Base-by-base conservation (phyloP, 192 early-diverging fungal species). In the Pilaira anomala region DNA sequence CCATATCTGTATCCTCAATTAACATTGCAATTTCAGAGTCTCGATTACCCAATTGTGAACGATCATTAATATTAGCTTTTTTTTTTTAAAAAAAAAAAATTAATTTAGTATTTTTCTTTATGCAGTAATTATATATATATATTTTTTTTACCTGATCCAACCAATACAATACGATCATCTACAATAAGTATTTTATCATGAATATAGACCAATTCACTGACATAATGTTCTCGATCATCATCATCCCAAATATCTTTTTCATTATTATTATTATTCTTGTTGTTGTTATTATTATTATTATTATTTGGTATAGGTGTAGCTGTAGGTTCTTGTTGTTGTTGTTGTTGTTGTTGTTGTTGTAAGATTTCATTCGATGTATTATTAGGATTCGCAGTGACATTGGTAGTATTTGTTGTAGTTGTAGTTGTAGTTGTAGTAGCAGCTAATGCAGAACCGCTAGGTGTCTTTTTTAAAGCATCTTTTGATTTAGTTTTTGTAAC, bases 121-220 rank as follows among this genome's bases (percentile, higher is more conserved):
- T 11, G 3, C 44, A 48, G 4, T 3, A 21, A 49, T 40, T 22
- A 52, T 46, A 12, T 0, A 48, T 13, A 45, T 28, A 28, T 22
- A 19, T 66, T 24, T 41, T 36, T 12, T 9, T 41, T 62, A 72
- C 70, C 70, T 41, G 89, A 91, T 7, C 93, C 93, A 74, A 88
- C 85, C 44, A 95, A 77, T 48, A 91, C 89, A 51, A 85, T 83
- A 22, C 82, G 78, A 67, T 95, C 93, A 62, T 95, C 93, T 7
- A 94, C 84, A 68, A 95, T 92, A 88, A 95, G 86, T 30, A 92
- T 69, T 66, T 94, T 89, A 62, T 86, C 88, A 76, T 95, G 93
- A 50, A 95, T 85, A 68, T 95, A 95, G 42, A 95, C 69, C 51
- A 88, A 79, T 73, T 95, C 93, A 1, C 90, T 88, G 0, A 95